A percentile compares a stretch with the other conserved stretches of the same genome.
Evolutionary conservation across 2,329 filamentous ascomycete genomes (phyloP).

Genomic region (Gaeumannomyces tritici): DNA sequence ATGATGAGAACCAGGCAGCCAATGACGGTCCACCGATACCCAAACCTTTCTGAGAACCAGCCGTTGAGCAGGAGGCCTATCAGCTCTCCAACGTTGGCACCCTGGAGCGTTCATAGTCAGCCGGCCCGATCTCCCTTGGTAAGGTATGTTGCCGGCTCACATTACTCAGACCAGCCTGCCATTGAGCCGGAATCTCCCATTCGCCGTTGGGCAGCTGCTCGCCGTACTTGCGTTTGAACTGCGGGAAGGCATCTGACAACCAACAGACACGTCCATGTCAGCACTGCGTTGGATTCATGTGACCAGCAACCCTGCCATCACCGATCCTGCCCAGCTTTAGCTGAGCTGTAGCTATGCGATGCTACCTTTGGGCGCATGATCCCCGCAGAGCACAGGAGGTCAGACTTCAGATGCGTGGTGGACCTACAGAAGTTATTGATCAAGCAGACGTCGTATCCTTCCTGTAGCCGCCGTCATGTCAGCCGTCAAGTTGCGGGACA

Average conservation of each 20-base stretch:
- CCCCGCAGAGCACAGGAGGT: no score
- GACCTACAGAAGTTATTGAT: conserved; percentile 67
- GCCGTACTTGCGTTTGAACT: conserved; percentile 51
- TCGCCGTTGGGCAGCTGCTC: conserved; percentile 29
- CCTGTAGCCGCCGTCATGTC: conserved; percentile 20
- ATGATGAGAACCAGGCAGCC: conserved; percentile 41
- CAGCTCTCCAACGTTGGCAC: conserved; percentile 52
- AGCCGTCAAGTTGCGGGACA: not conserved
- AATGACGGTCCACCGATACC: conserved; percentile 58
- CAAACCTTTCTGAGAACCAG: conserved; percentile 55
- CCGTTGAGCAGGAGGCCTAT: conserved; percentile 59
- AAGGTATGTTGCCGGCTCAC: conserved; percentile 11
- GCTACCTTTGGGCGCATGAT: not conserved
- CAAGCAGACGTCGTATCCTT: conserved; percentile 75
- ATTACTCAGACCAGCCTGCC: conserved; percentile 54
- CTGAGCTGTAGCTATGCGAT: not conserved
- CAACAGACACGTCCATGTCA: not conserved
- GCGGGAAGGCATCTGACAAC: conserved; percentile 17
- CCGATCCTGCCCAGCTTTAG: no score
- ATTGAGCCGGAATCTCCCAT: conserved; percentile 48
- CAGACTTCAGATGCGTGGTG: not conserved
- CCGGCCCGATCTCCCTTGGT: no score
- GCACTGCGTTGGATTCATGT: not conserved
- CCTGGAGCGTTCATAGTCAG: conserved; percentile 18
- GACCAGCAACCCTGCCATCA: not conserved